Evolutionary conservation across 495 filamentous ascomycete species (phyloP).

Genomic region (Platismatia glauca): DNA sequence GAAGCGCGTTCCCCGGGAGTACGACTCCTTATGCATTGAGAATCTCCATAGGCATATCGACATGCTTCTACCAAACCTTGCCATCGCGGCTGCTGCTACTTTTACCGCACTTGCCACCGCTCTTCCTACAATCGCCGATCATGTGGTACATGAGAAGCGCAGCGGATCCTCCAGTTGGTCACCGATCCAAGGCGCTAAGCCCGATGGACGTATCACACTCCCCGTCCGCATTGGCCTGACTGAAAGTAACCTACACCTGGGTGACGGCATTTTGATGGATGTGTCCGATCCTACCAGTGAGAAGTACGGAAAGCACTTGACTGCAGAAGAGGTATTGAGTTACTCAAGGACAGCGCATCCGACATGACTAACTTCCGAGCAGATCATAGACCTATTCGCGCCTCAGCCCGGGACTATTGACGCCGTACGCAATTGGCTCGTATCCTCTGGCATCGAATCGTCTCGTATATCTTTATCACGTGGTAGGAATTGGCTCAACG

Average conservation of each 20-base stretch:
- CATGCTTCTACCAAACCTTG: background rate
- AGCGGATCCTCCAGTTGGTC: background rate
- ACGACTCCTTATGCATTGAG: background rate
- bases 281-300: conserved; percentile 40
- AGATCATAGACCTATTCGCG: conserved; percentile 37
- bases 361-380: background rate
- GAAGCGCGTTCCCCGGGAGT: background rate
- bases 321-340: conserved; percentile 34
- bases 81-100: background rate
- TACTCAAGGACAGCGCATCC: background rate
- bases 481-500: conserved; percentile 39
- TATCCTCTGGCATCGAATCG: conserved; percentile 38
- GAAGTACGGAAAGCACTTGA: conserved; percentile 48
- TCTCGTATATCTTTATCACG: conserved; percentile 40
- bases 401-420: conserved; percentile 35
- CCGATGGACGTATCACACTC: conserved; percentile 22
- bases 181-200: background rate
- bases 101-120: background rate
- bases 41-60: background rate
- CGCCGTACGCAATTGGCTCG: conserved; percentile 43
- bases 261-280: conserved; percentile 46
- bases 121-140: background rate
- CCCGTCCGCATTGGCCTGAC: conserved; percentile 49
- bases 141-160: conserved; percentile 3
- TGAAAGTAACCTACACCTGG: conserved; percentile 45